Percentiles rank a stretch among this genome's conserved stretches.
These are phyloP conservation scores for Aspergillus leporis DNA, from an alignment of 495 filamentous ascomycete genomes.

Conservation along the genomic window DNA sequence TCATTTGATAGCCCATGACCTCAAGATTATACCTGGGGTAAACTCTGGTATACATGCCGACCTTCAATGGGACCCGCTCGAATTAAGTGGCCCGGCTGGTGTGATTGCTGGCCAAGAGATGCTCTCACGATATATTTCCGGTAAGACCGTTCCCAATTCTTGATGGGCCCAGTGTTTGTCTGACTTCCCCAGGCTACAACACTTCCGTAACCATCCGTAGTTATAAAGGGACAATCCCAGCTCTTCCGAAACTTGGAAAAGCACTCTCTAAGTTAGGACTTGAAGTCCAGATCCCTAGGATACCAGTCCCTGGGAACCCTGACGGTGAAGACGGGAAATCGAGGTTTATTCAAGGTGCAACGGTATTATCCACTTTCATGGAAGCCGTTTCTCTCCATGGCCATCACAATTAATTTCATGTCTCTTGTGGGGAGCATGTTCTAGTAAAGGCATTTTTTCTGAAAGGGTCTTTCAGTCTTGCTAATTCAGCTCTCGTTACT, in stretches of 20 bases:
- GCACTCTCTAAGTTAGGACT: slow-evolving; percentile 68
- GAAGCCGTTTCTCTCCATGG: slow-evolving; percentile 20
- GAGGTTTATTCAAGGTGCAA: slow-evolving; percentile 81
- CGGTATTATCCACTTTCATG: slow-evolving; percentile 50
- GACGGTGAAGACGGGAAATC: slow-evolving; percentile 43
- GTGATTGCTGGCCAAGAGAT: slow-evolving; percentile 65
- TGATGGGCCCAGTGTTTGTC: neutral
- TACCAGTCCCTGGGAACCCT: slow-evolving; percentile 54
- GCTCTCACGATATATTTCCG: slow-evolving; percentile 83
- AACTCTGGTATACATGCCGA: slow-evolving; percentile 71
- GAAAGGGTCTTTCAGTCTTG: slow-evolving; percentile 1
- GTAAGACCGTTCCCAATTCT: slow-evolving; percentile 37
- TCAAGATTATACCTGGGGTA: slow-evolving; percentile 62
- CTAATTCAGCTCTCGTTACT: slow-evolving; percentile 20
- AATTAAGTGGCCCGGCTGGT: slow-evolving; percentile 58
- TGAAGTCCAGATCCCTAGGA: slow-evolving; percentile 66
- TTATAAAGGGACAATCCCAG: slow-evolving; percentile 70
- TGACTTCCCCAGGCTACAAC: slow-evolving; percentile 59
- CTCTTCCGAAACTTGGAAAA: slow-evolving; percentile 68
- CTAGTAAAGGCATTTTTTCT: slow-evolving; percentile 1
- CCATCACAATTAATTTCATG: slow-evolving; percentile 13
- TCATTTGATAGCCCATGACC: slow-evolving; percentile 62
- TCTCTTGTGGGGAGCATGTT: slow-evolving; percentile 11
- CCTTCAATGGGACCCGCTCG: slow-evolving; percentile 71
- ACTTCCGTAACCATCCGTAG: slow-evolving; percentile 71